A percentile compares a stretch with the other conserved stretches of the same genome.
These are phyloP conservation scores for Aspergillus fumigatus DNA, from an alignment of 2,329 filamentous ascomycete species.

Conservation along the genomic window DNA sequence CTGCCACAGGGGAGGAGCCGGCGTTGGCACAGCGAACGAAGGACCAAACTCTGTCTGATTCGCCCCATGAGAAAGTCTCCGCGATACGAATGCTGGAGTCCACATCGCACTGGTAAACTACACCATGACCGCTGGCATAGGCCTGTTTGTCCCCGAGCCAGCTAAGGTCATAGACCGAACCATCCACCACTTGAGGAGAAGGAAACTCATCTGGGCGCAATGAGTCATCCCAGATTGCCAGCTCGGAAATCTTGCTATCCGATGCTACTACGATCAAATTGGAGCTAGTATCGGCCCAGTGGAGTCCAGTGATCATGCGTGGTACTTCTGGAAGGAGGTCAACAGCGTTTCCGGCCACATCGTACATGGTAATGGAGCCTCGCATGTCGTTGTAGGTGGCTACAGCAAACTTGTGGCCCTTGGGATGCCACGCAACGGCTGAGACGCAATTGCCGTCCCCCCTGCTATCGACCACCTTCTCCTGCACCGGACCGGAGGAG, in stretches of 20 bases:
- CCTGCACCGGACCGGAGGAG: constrained; percentile 24
- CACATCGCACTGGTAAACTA: constrained; percentile 38
- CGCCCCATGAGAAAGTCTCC: constrained; percentile 30
- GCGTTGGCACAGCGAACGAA: constrained; percentile 35
- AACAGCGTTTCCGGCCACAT: constrained; percentile 39
- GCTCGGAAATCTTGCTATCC: constrained; percentile 37
- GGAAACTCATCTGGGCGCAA: constrained; percentile 35
- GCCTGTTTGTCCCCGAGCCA: constrained; percentile 37
- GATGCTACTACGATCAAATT: constrained; percentile 43
- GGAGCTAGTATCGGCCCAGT: constrained; percentile 38
- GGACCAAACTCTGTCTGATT: constrained; percentile 35
- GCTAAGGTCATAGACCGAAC: constrained; percentile 39
- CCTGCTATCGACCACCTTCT: constrained; percentile 34
- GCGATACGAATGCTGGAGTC: constrained; percentile 35
- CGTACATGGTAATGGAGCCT: constrained; percentile 43
- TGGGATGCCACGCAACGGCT: constrained; percentile 43
- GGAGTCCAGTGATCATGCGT: constrained; percentile 39
- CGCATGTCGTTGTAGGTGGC: constrained; percentile 42
- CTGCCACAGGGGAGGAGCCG: constrained; percentile 28
- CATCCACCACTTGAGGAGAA: constrained; percentile 32
- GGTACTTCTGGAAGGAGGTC: constrained; percentile 45
- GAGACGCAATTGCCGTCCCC: constrained; percentile 36
- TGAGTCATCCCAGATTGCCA: constrained; percentile 42
- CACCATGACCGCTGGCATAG: constrained; percentile 38
- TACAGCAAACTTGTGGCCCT: constrained; percentile 43